Conservation (phyloP, 805 yeast genomes). For the Diddensiella transvaalensis region DNA sequence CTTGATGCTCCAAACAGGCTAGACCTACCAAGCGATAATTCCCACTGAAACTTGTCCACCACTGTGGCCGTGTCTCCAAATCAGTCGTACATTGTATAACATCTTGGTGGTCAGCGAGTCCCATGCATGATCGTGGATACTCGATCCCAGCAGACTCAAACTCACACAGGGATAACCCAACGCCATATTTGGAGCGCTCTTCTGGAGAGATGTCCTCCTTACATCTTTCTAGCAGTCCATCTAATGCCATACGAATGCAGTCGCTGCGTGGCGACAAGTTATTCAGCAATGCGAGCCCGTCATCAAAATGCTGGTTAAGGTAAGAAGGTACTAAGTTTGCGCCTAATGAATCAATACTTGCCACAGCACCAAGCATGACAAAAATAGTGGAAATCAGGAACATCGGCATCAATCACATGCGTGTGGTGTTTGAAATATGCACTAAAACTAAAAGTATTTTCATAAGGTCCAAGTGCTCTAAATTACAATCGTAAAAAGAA, state of each 20-base stretch:
- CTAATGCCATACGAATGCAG: conserved; percentile 28
- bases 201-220: conserved; percentile 15
- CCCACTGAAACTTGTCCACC: conserved; percentile 75
- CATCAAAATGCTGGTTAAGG: too few relatives aligned
- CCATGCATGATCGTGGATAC: conserved; percentile 27
- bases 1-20: conserved; percentile 40
- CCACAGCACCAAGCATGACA: too few relatives aligned
- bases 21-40: conserved; percentile 52
- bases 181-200: conserved; percentile 25
- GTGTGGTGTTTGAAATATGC: too few relatives aligned
- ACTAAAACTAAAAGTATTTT: too few relatives aligned
- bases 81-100: conserved; percentile 23
- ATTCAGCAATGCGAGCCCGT: conserved; percentile 11
- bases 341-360: too few relatives aligned
- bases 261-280: conserved; percentile 23
- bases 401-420: too few relatives aligned
- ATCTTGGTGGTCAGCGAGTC: neutral
- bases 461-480: too few relatives aligned
- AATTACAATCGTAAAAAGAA: too few relatives aligned
- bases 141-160: conserved; percentile 27
- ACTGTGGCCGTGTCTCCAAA: conserved; percentile 39
- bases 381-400: too few relatives aligned
- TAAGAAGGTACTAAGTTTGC: too few relatives aligned
- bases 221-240: conserved; percentile 27
- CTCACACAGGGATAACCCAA: conserved; percentile 32